Evolutionary conservation across 2,329 filamentous ascomycete species (phyloP).

Genomic region (Xylariaceae sp.): DNA sequence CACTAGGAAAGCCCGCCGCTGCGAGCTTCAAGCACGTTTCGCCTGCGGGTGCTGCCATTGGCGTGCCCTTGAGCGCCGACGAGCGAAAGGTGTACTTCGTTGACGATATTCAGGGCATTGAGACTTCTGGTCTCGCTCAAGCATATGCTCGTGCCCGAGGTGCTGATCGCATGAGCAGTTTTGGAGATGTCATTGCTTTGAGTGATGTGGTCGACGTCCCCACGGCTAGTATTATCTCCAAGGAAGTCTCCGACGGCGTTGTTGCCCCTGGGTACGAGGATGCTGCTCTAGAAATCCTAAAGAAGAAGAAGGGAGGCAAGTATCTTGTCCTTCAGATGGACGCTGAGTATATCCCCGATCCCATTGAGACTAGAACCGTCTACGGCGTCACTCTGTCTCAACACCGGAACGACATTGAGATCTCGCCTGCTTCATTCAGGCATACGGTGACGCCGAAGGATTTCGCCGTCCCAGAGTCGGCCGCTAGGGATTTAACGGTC

Average conservation of each 20-base stretch:
- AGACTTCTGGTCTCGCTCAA: slow-evolving; percentile 80
- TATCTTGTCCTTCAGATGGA: slow-evolving; percentile 97
- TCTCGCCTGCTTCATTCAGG: slow-evolving; percentile 80
- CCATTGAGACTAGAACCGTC: slow-evolving; percentile 80
- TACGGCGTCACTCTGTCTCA: slow-evolving; percentile 87
- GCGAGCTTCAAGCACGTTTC: slow-evolving; percentile 99
- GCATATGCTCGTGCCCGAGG: slow-evolving; percentile 94
- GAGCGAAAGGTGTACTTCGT: slow-evolving; percentile 99
- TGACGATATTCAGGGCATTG: slow-evolving; percentile 85
- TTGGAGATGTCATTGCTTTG: slow-evolving; percentile 92
- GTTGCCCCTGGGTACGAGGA: slow-evolving; percentile 84
- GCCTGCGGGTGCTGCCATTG: slow-evolving; percentile 91
- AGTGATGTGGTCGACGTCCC: slow-evolving; percentile 86
- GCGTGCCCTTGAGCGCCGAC: slow-evolving; percentile 75
- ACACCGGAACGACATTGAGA: slow-evolving; percentile 86
- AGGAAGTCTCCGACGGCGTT: slow-evolving; percentile 95
- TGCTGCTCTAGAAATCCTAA: slow-evolving; percentile 83
- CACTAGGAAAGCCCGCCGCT: slow-evolving; percentile 81
- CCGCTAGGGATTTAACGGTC: slow-evolving; percentile 84
- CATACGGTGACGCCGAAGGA: slow-evolving; percentile 85
- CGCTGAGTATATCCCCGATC: slow-evolving; percentile 72
- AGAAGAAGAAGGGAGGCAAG: slow-evolving; percentile 97
- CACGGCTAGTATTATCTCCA: slow-evolving; percentile 95
- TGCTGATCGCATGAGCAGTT: slow-evolving; percentile 97
- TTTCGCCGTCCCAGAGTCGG: slow-evolving; percentile 69